These are phyloP conservation scores for Tetracladium setigerum DNA, from an alignment of 495 filamentous ascomycete species.

Conservation along the genomic window DNA sequence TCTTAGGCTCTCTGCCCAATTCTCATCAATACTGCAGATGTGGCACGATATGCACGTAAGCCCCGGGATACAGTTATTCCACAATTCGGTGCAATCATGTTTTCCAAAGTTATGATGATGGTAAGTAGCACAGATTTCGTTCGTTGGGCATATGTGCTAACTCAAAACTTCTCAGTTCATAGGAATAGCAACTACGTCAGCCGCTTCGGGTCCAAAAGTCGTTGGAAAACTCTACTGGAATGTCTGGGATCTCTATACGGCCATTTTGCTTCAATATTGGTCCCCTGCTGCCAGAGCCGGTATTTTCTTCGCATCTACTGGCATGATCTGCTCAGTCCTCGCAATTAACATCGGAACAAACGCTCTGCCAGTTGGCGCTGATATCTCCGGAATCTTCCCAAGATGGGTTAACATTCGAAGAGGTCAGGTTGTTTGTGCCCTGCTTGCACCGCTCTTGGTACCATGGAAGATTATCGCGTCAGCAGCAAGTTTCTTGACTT, in stretches of 20 bases:
- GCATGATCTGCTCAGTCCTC: constrained; percentile 25
- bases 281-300: constrained; percentile 25
- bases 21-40: background rate
- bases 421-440: constrained; percentile 32
- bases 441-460: constrained; percentile 38
- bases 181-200: too few species aligned
- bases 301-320: constrained; percentile 28
- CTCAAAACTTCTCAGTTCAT: too few species aligned
- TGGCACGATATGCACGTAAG: background rate
- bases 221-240: constrained; percentile 10
- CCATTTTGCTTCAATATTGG: constrained; percentile 6
- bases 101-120: too few species aligned
- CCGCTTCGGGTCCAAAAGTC: too few species aligned
- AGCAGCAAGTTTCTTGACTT: constrained; percentile 40
- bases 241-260: constrained; percentile 18
- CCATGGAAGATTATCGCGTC: constrained; percentile 45
- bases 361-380: constrained; percentile 34
- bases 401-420: constrained; percentile 43
- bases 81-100: background rate
- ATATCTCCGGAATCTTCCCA: constrained; percentile 37
- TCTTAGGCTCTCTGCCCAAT: too few species aligned
- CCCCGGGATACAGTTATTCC: background rate
- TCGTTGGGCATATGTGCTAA: too few species aligned
- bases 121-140: too few species aligned
- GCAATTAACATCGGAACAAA: constrained; percentile 30